Conservation (phyloP, 805 yeast species). For the Schwanniomyces occidentalis region DNA sequence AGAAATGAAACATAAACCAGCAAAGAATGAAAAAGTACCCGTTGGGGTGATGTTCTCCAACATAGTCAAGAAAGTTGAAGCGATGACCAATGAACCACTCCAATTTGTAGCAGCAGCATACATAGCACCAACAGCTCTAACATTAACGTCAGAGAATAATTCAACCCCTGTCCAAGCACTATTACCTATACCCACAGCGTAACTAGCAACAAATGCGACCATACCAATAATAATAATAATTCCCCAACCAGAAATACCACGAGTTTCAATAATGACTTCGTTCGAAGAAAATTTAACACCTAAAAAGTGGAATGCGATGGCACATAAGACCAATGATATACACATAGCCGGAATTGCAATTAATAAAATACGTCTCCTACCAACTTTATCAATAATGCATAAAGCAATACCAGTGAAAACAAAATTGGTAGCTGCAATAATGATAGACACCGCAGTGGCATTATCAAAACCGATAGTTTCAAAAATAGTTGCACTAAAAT, state of each 20-base stretch:
- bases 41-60: slow-evolving; percentile 89
- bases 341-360: slow-evolving; percentile 87
- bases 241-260: slow-evolving; percentile 80
- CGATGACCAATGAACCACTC: slow-evolving; percentile 90
- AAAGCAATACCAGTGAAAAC: slow-evolving; percentile 84
- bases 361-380: slow-evolving; percentile 80
- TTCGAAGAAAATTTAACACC: slow-evolving; percentile 57
- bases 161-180: slow-evolving; percentile 99
- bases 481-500: slow-evolving; percentile 90
- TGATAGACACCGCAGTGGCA: slow-evolving; percentile 92
- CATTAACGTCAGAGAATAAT: slow-evolving; percentile 83
- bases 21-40: slow-evolving; percentile 91
- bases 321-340: slow-evolving; percentile 70
- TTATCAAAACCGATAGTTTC: slow-evolving; percentile 85
- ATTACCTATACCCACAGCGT: slow-evolving; percentile 94
- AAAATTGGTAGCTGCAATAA: slow-evolving; percentile 93
- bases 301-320: slow-evolving; percentile 88
- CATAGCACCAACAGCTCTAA: slow-evolving; percentile 89
- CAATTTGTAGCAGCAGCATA: slow-evolving; percentile 92
- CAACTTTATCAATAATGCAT: slow-evolving; percentile 81
- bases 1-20: slow-evolving; percentile 73
- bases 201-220: slow-evolving; percentile 84
- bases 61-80: slow-evolving; percentile 93
- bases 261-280: slow-evolving; percentile 32
- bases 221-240: slow-evolving; percentile 80